Percentiles rank a stretch among this genome's conserved stretches.
Evolutionary conservation across 1,139 yeast genomes (phyloP).

Genomic region (Protomyces arabidopsidicola): DNA sequence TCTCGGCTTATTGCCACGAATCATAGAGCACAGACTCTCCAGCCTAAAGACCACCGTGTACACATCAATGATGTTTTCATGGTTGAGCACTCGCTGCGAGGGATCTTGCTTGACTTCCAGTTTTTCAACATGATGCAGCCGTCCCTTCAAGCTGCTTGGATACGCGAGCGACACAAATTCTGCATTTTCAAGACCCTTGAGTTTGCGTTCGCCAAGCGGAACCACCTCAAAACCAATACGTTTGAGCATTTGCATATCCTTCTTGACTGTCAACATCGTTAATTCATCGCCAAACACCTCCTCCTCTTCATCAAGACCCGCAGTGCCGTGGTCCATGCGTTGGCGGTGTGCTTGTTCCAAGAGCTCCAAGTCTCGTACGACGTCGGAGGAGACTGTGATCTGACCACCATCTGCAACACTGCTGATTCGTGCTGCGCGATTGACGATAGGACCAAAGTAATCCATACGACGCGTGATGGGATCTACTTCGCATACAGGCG

Average conservation of each 20-base stretch:
- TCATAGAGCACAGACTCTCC: conserved; percentile 20
- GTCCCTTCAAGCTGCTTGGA: conserved; percentile 59
- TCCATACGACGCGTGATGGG: conserved; percentile 96
- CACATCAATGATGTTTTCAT: conserved; percentile 15
- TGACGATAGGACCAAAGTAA: conserved; percentile 97
- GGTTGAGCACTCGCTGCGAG: conserved; percentile 6
- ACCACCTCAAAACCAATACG: conserved; percentile 66
- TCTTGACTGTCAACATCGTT: conserved; percentile 61
- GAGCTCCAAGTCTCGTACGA: conserved; percentile 62
- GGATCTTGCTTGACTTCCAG: not conserved
- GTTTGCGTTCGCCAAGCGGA: conserved; percentile 76
- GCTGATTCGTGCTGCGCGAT: conserved; percentile 86
- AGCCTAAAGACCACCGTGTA: conserved; percentile 15
- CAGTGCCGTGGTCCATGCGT: conserved; percentile 17
- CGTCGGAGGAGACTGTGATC: conserved; percentile 78
- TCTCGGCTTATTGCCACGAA: conserved; percentile 18
- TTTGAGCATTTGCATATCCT: conserved; percentile 61
- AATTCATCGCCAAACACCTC: conserved; percentile 39
- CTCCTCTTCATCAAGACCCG: not conserved
- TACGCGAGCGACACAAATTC: conserved; percentile 77
- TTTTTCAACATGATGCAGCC: conserved; percentile 38
- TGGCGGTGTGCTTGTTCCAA: conserved; percentile 43
- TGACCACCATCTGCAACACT: conserved; percentile 99
- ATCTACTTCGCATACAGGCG: conserved; percentile 93
- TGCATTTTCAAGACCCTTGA: conserved; percentile 92